A percentile compares a stretch with the other conserved stretches of the same genome.
Conservation (phyloP, 169 alveolate species). For the Eimeria necatrix region DNA sequence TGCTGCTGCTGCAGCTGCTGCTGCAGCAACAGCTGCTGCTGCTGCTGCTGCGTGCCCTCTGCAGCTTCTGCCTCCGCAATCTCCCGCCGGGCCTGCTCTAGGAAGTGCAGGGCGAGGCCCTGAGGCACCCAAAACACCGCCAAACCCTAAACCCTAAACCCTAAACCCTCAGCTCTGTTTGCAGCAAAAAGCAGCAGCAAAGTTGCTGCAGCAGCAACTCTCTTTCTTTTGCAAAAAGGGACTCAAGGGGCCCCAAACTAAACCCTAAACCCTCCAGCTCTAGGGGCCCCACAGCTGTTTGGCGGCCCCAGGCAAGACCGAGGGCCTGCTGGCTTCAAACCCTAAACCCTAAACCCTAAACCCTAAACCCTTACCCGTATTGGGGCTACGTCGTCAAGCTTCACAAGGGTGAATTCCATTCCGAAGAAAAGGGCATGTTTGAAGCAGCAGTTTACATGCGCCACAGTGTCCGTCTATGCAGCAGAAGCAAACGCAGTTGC, state of each 20-base stretch:
- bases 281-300: too few relatives aligned
- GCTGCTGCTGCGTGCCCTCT: slow-evolving; percentile 21
- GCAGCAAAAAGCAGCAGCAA: background rate
- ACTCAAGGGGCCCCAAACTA: background rate
- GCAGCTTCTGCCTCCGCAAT: slow-evolving; percentile 50
- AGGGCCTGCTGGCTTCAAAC: too few relatives aligned
- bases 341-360: too few relatives aligned
- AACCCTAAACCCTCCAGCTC: too few relatives aligned
- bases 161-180: background rate
- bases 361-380: slow-evolving; percentile 14
- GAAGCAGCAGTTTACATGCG: slow-evolving; percentile 73
- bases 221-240: too few relatives aligned
- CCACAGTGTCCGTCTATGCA: slow-evolving; percentile 65
- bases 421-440: slow-evolving; percentile 74
- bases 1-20: background rate
- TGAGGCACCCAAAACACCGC: too few relatives aligned
- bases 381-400: slow-evolving; percentile 41
- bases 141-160: too few relatives aligned
- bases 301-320: too few relatives aligned
- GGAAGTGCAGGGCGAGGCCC: slow-evolving; percentile 31
- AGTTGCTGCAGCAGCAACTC: background rate
- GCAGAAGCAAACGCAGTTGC: background rate
- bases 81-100: slow-evolving; percentile 39
- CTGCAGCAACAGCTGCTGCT: background rate
- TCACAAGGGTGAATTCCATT: slow-evolving; percentile 27